Base-by-base conservation (phyloP, 495 filamentous ascomycete species). In the Podospora appendiculata region DNA sequence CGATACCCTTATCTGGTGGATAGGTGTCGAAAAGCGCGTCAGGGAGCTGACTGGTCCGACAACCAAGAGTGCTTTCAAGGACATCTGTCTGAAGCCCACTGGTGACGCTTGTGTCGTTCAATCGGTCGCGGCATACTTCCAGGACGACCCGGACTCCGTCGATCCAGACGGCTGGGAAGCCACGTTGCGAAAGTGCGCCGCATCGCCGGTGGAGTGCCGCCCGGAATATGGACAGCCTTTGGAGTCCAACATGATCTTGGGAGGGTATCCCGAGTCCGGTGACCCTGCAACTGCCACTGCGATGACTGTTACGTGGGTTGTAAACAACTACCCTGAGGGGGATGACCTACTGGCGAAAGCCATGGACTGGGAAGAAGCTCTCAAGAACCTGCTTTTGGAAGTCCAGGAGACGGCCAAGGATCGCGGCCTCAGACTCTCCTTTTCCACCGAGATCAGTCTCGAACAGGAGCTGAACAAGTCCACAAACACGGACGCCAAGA, bases 401-500 rank as follows among this genome's bases (percentile, higher is more conserved):
- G 77, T 90, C 2, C 87, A 94, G 62, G 74, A 76, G n/a, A 90
- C 97, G 69, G 94, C 94, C 3, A 70, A 71, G 17, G 77, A 85
- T 25, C 79, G 84, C 40, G 89, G 89, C 2, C 77, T 98, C 9
- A 79, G 94, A 40, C 76, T 98, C 41, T 95, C 89, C 8, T 98
- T 96, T 73, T 94, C 84, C 17, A 93, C 94, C 8, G 93, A 98
- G 70, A 85, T 90, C 58, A 94, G 89, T 62, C 67, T 98, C 33
- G 92, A 97, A 61, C 78, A 95, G 63, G 93, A 98, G 61, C 75
- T 90, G 44, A 98, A 96, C 70, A 95, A 97, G 67, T 91, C 87
- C 10, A 95, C 89, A 36, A 98, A 98, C 66, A 96, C 93, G 3
- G 93, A 98, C 68, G 93, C 91, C 16, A 96, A 92, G 68, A 97